Base-by-base conservation (phyloP, 1,139 yeast genomes). In the Suhomyces maxii region DNA sequence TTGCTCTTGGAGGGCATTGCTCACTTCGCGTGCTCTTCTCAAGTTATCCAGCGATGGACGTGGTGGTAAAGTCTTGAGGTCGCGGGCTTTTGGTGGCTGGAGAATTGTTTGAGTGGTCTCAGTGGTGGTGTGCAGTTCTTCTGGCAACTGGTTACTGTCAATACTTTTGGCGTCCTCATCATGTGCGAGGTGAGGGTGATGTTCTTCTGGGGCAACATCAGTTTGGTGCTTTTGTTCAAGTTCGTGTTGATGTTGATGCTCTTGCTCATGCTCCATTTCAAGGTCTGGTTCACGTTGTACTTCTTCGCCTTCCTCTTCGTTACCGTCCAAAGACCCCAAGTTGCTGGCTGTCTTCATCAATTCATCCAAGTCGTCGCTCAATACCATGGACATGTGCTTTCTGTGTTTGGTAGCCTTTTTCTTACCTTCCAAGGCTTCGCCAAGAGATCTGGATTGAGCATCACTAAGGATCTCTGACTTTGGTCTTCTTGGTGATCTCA, bases 401-500 rank as follows among this genome's bases (percentile, higher is more conserved):
- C 48, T 35, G 36, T 46, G 49, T 36, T 42, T 42, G 34, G 45
- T 23, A 33, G 50, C 46, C 39, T 40, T 40, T 18, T 31, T 31
- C 30, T 40, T 47, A 8, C 43, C 36, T n/a, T 47, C 55, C 31
- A 57, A 46, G 33, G 56, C 63, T 26, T 48, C 47, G 6, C 49
- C 48, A 31, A 61, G 50, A 9, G 51, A 52, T 5, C 37, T 30
- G 12, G 35, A 18, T 3, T 12, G 28, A 5, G 40, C 34, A 2
- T 39, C 37, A 3, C 37, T 41, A n/a, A 61, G 44, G 8, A 64
- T 50, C 44, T 64, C 71, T 45, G 76, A 70, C 40, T 64, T 62
- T 8, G 78, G 79, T 47, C 80, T 57, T 41, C 72, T 57, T 5
- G 64, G 63, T 13, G 77, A 73, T 42, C 80, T 57, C 1, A 77